Base-by-base conservation (phyloP, 495 filamentous ascomycete genomes). In the Aspergillus ellipticus region DNA sequence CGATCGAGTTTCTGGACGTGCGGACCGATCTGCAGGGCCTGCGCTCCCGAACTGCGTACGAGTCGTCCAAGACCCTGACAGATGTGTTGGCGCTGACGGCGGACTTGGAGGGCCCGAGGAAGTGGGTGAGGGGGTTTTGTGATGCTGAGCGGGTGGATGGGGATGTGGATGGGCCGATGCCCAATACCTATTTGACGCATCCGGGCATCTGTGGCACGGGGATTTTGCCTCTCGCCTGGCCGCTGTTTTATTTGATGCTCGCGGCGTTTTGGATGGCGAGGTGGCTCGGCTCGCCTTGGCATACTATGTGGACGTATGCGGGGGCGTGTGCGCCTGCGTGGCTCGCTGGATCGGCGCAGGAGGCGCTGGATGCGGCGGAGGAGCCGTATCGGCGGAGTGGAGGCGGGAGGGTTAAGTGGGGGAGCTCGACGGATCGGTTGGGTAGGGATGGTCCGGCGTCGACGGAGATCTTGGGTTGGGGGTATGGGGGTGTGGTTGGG, bases 381-480 rank as follows among this genome's bases (percentile, higher is more conserved):
- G 71, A 59, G 4, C 66, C 72, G 4, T 75, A 80, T 50, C 66
- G 59, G 11, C 49, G 54, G 8, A 56, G 66, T 3, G 74, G 72
- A 17, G 80, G 74, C n/a, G 83, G 86, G 39, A 75, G 79, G 39
- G 75, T 75, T 11, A 98, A 98, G 76, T 98, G 93, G 93, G 94
- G 94, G 5, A 88, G 85, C 9, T 80, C 82, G 42, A 80, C 77
- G 4, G 77, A 87, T 61, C 60, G 73, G 15, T 56, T 67, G 41
- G 92, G 93, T 0, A 49, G 53, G 11, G 81, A 80, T 61, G 68
- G 77, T 16, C 79, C 87, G 6, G 82, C 77, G 70, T 82, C 81
- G 62, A 90, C 90, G 7, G 90, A 93, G 66, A 82, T 92, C 2
- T 86, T 89, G 28, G 89, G 92, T 4, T 96, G 92, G 91, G 92